phyloP scores from a whole-genome alignment of 441 rosid genomes.

The Gossypium lobatum region DNA sequence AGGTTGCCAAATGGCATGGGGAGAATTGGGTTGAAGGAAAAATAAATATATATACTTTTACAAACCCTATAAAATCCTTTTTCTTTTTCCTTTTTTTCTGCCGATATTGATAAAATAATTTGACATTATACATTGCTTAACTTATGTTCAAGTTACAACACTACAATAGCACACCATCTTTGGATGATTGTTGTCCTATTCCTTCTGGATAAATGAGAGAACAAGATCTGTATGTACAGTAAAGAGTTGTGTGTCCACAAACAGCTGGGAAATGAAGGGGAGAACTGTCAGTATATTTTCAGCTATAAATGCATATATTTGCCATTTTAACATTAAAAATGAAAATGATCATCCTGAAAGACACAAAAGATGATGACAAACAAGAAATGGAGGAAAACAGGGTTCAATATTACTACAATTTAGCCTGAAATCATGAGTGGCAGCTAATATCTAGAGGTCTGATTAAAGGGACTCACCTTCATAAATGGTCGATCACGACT shows the following conservation, averaged over 20 bases:
- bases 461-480: slow-evolving; percentile 38
- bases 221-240: slow-evolving; percentile 92
- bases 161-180: slow-evolving; percentile 2
- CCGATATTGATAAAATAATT: background rate
- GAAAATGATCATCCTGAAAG: background rate
- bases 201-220: slow-evolving; percentile 89
- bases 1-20: background rate
- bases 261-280: slow-evolving; percentile 41
- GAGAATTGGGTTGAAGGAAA: background rate
- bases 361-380: background rate
- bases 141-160: slow-evolving; percentile 26
- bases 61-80: slow-evolving; percentile 1
- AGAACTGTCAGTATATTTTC: slow-evolving; percentile 1
- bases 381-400: background rate
- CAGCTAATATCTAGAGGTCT: background rate
- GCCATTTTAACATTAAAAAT: background rate
- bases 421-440: background rate
- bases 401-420: background rate
- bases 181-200: slow-evolving; percentile 29
- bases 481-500: slow-evolving; percentile 59
- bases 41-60: background rate
- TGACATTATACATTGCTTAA: slow-evolving; percentile 19
- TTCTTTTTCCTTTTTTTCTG: background rate
- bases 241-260: slow-evolving; percentile 95
- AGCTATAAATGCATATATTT: background rate